Evolutionary conservation across 108 stramenopile genomes (phyloP), one percentile per base, ranked within the genome.

Genomic region (Skeletonema grethae): DNA sequence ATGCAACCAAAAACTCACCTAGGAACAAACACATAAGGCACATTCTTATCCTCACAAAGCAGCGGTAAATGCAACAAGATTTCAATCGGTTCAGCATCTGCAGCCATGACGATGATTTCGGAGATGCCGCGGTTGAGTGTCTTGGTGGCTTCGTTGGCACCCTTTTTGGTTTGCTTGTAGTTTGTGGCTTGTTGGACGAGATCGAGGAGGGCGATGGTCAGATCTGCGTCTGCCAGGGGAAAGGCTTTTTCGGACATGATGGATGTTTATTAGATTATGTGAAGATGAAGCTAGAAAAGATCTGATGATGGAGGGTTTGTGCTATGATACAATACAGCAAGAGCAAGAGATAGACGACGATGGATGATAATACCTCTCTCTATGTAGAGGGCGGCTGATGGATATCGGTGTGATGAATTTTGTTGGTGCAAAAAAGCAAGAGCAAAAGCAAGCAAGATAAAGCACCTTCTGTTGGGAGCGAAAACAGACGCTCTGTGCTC

Each of bases 71-170:
- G 99, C 31, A 99, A 87, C 48, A 99, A 86, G 75, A 99, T 99
- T 75, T 99, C 99, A 68, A 99, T 93, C 9, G 99, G 99, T 79
- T 99, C 98, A 31, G 99, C 97, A 82, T 99, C 99, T n/a, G 98
- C 99, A 7, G 97, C 86, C 95, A 99, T 94, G 86, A 99, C 86
- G 78, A 99, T 98, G 57, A 99, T 86, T 76, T 99, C 99, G 61
- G 91, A 85, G 76, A 99, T 98, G 41, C 98, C 98, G 20, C 99
- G 95, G 82, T 99, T 99, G 70, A 99, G 73, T 0, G 98, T 98
- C 80, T 99, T 99, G 73, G 99, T 99, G 30, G 99, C 98, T 70
- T 99, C 99, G 91, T 99, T 99, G 69, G 98, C 99, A n/a, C 99
- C 99, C 88, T 96, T 96, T 75, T 97, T 97, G 57, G 95, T 92